Evolutionary conservation across 352 stramenopile genomes (phyloP).

Genomic region (Pythium aristosporum): DNA sequence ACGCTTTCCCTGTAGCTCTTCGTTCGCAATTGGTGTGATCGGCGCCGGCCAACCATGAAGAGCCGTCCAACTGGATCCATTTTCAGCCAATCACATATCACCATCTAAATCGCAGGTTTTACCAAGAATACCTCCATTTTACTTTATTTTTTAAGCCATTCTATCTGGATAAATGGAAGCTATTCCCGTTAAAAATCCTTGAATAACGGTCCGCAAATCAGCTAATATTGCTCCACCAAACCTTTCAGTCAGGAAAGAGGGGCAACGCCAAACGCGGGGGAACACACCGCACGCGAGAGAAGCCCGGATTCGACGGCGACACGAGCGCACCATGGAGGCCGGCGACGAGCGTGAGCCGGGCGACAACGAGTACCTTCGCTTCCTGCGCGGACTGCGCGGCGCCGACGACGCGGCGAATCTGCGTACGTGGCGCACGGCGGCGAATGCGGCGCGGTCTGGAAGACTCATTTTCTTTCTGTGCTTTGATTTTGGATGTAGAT

Average conservation of each 20-base stretch:
- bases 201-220: background rate
- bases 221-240: background rate
- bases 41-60: constrained; percentile 30
- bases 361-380: constrained; percentile 81
- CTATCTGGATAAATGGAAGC: background rate
- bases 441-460: background rate
- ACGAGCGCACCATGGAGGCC: constrained; percentile 21
- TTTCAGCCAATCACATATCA: constrained; percentile 29
- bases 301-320: background rate
- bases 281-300: background rate
- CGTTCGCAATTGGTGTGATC: constrained; percentile 30
- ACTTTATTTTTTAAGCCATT: background rate
- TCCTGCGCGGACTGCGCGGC: constrained; percentile 61
- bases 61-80: constrained; percentile 5
- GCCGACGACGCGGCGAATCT: constrained; percentile 43
- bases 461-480: background rate
- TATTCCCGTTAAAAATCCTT: background rate
- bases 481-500: constrained; percentile 31
- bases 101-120: background rate
- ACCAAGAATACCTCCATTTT: background rate
- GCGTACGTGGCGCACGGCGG: constrained; percentile 7
- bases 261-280: background rate
- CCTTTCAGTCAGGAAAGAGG: background rate
- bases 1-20: too few species aligned
- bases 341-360: constrained; percentile 32